These are phyloP conservation scores for Phytopythium cucurbitacearum DNA, from an alignment of 352 stramenopile species.

Conservation along the genomic window DNA sequence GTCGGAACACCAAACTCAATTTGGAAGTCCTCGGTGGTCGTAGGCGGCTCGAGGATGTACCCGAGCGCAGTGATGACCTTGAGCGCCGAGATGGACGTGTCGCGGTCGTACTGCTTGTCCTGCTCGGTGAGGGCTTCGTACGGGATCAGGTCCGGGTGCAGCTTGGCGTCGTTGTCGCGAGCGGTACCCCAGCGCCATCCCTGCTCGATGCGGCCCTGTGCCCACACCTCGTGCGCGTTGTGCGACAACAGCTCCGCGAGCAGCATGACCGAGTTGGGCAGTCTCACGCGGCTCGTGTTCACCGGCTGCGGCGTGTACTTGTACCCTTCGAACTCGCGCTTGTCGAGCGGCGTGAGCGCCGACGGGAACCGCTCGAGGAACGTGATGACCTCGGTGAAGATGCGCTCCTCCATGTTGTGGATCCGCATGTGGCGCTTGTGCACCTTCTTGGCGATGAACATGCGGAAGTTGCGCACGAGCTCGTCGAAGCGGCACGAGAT, in stretches of 20 bases:
- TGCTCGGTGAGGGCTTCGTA: constrained; percentile 73
- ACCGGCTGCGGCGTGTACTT: constrained; percentile 71
- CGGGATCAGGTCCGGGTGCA: constrained; percentile 66
- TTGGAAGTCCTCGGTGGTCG: constrained; percentile 39
- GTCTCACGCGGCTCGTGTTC: constrained; percentile 53
- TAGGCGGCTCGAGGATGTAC: constrained; percentile 61
- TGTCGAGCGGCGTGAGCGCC: constrained; percentile 58
- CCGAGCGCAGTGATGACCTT: constrained; percentile 75
- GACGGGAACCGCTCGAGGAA: constrained; percentile 76
- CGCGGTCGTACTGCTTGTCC: constrained; percentile 78
- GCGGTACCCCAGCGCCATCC: constrained; percentile 59
- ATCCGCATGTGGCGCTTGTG: constrained; percentile 53
- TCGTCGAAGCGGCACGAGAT: constrained; percentile 80
- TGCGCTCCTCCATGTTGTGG: constrained; percentile 59
- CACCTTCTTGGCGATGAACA: constrained; percentile 78
- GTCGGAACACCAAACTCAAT: constrained; percentile 54
- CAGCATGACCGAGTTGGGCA: constrained; percentile 59
- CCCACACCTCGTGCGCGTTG: constrained; percentile 78
- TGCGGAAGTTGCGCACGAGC: constrained; percentile 74
- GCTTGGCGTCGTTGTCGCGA: constrained; percentile 62
- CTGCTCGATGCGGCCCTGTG: constrained; percentile 63
- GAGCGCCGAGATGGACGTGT: constrained; percentile 73
- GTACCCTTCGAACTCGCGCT: constrained; percentile 76
- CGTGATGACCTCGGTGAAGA: constrained; percentile 67
- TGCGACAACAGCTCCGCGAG: constrained; percentile 66